Evolutionary conservation across 352 stramenopile species (phyloP), one percentile per base, ranked within the genome.

Genomic region (Pythium chondricola): DNA sequence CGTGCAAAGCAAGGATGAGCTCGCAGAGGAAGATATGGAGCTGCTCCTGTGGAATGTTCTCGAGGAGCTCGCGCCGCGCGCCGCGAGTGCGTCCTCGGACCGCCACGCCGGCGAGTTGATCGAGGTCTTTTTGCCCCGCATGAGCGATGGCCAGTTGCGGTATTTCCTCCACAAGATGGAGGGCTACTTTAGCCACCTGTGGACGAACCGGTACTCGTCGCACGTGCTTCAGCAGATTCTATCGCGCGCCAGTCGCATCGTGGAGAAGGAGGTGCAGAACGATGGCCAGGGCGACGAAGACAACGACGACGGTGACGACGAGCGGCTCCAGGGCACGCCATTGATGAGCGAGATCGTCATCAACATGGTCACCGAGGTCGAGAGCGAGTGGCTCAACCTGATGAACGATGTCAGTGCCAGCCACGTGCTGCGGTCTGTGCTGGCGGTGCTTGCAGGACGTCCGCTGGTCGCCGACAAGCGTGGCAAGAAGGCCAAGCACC

Each of bases 331-430:
- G 29, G 78, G 78, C 26, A 74, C 74, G 32, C 77, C 81, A 21
- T 31, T 43, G 4, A 86, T 89, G 77, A 82, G 63, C 43, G 58
- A 85, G 35, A 36, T 88, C n/a, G 67, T 92, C 45, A 61, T 90
- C 25, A 71, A 73, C 43, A 87, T 88, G 68, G 68, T 78, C 7
- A 79, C 69, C 42, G 81, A 92, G 43, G 74, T 92, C 31, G 65
- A 89, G 51, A 63, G 51, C 43, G 81, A 92, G 60, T 92, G 81
- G 81, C 68, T 92, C 44, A 84, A 73, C n/a, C 63, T 92, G 17
- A 84, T 89, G 71, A 88, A 88, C 56, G 81, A 92, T 43, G 76
- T 92, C 9, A 92, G 81, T 44, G 81, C 81, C n/a, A 89, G 73
- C 48, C 81, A 92, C 42, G 81, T 92, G 39, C 60, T 89, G 47